Conservation (phyloP, 2,329 filamentous ascomycete species). For the Claviceps fusiformis region DNA sequence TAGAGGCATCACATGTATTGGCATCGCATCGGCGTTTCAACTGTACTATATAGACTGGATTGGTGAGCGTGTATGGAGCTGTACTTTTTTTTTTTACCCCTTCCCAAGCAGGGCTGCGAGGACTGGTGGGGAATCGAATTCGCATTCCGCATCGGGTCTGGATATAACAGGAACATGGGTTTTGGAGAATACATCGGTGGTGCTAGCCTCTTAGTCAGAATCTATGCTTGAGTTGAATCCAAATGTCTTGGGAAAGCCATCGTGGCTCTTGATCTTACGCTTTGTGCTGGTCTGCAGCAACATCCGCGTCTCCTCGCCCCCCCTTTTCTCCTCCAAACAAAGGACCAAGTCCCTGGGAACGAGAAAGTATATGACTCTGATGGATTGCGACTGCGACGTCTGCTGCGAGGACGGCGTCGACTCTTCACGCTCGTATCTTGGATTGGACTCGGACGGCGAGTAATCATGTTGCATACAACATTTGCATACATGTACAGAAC, state of each 20-base stretch:
- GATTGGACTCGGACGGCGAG: too few species aligned
- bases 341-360: too few species aligned
- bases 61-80: not conserved
- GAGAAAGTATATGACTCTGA: too few species aligned
- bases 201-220: not conserved
- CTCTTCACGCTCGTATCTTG: too few species aligned
- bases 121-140: not conserved
- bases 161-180: not conserved
- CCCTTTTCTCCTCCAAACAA: too few species aligned
- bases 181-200: not conserved
- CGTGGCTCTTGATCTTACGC: not conserved
- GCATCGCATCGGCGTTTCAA: conserved; percentile 21
- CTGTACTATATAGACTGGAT: conserved; percentile 18
- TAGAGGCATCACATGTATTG: conserved; percentile 9
- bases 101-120: not conserved
- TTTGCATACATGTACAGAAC: too few species aligned
- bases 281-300: not conserved
- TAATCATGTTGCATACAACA: too few species aligned
- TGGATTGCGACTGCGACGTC: too few species aligned
- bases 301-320: too few species aligned
- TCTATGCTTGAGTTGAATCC: not conserved
- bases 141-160: not conserved
- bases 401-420: too few species aligned
- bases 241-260: not conserved
- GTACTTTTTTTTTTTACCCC: not conserved